Conservation (phyloP, 805 yeast genomes). For the Babjeviella inositovora region DNA sequence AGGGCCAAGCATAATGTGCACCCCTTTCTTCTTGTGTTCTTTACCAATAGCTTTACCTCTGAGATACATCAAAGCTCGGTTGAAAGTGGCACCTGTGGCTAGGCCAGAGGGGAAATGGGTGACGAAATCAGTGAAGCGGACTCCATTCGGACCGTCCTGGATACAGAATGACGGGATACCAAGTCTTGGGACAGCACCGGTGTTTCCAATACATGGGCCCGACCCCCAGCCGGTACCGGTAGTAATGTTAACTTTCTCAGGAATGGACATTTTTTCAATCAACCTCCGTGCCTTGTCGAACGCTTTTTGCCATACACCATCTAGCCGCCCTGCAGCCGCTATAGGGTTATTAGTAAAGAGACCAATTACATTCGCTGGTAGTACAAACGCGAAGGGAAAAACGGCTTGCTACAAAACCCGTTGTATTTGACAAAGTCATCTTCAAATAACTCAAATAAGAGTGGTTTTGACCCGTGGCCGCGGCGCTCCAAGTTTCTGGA, state of each 20-base stretch:
- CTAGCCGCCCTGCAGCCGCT: conserved; percentile 29
- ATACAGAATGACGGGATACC: conserved; percentile 38
- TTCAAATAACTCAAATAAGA: conserved; percentile 3
- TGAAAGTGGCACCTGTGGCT: conserved; percentile 43
- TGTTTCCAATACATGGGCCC: conserved; percentile 47
- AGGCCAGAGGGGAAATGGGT: conserved; percentile 44
- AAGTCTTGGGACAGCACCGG: conserved; percentile 38
- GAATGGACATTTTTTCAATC: conserved; percentile 37
- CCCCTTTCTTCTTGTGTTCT: conserved; percentile 38
- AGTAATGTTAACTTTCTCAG: conserved; percentile 46
- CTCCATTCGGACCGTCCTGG: conserved; percentile 51
- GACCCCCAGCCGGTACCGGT: conserved; percentile 52
- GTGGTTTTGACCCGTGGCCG: conserved; percentile 3
- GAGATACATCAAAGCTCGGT: conserved; percentile 28
- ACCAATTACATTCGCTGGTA: too few species aligned
- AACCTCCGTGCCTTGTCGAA: conserved; percentile 35
- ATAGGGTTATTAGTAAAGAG: background rate
- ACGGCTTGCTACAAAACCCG: conserved; percentile 3
- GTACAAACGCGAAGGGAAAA: conserved; percentile 4
- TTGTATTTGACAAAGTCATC: conserved; percentile 2
- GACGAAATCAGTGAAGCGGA: conserved; percentile 36
- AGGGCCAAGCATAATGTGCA: conserved; percentile 40
- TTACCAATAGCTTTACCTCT: conserved; percentile 42
- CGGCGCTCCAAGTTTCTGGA: conserved; percentile 2
- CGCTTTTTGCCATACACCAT: conserved; percentile 39